Conservation (phyloP, 306 rosid species). For the Prunus fruticosa region DNA sequence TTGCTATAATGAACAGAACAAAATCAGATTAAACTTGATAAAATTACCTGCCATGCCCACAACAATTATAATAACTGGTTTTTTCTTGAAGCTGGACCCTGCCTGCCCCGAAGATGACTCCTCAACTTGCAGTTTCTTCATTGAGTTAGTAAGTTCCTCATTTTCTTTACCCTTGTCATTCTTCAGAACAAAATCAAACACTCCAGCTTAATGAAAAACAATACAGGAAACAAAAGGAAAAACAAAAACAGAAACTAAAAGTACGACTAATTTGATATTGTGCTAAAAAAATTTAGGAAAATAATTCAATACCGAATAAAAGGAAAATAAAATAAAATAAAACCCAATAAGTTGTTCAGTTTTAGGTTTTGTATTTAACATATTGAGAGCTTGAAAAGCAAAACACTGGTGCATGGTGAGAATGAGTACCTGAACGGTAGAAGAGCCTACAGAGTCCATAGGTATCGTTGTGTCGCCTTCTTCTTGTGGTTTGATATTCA, state of each 20-base stretch:
- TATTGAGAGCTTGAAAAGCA: not conserved
- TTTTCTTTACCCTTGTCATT: conserved; percentile 43
- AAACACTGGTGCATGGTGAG: not conserved
- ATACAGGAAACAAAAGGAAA: too few relatives aligned
- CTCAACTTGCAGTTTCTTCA: conserved; percentile 64
- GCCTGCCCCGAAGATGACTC: conserved; percentile 56
- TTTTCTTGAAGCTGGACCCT: conserved; percentile 55
- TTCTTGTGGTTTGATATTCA: conserved; percentile 13
- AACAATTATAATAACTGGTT: conserved; percentile 82
- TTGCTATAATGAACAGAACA: not conserved
- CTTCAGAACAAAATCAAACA: conserved; percentile 31
- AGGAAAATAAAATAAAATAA: not conserved
- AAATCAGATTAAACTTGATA: not conserved
- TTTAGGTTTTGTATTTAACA: not conserved
- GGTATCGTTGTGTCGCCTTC: conserved; percentile 29
- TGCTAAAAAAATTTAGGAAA: not conserved
- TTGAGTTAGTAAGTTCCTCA: conserved; percentile 51
- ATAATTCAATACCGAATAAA: not conserved
- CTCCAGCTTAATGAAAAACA: conserved; percentile 4
- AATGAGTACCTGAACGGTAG: conserved; percentile 29
- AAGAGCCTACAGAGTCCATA: conserved; percentile 48
- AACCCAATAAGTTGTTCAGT: not conserved
- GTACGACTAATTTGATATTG: too few relatives aligned
- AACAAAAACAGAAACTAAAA: too few relatives aligned
- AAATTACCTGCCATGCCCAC: conserved; percentile 85